These are phyloP conservation scores for Apiospora marii DNA, from an alignment of 2,329 filamentous ascomycete species.

Conservation along the genomic window DNA sequence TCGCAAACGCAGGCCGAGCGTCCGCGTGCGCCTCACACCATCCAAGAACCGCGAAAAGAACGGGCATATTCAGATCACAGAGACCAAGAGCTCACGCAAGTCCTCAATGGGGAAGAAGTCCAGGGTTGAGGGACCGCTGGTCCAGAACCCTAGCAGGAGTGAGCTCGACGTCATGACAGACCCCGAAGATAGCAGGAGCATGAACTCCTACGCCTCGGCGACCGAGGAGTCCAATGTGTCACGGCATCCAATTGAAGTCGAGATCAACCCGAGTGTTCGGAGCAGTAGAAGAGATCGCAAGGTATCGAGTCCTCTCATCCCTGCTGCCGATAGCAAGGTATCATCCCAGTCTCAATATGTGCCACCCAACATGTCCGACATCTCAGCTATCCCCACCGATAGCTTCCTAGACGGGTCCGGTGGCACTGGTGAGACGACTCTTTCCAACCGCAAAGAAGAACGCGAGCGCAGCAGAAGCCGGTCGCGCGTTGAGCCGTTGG, in stretches of 20 bases:
- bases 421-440: constrained; percentile 49
- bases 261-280: constrained; percentile 70
- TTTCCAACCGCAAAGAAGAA: constrained; percentile 35
- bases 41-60: constrained; percentile 70
- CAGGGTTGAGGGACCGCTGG: constrained; percentile 50
- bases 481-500: constrained; percentile 46
- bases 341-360: constrained; percentile 61
- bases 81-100: constrained; percentile 74
- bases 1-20: constrained; percentile 78
- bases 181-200: constrained; percentile 69
- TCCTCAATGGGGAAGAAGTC: constrained; percentile 60
- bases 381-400: constrained; percentile 76
- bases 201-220: constrained; percentile 78
- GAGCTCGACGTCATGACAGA: constrained; percentile 56
- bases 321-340: constrained; percentile 61
- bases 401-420: constrained; percentile 69
- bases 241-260: constrained; percentile 84
- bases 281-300: constrained; percentile 65
- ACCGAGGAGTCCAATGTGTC: constrained; percentile 82
- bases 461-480: constrained; percentile 53
- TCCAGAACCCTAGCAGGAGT: constrained; percentile 60
- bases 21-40: constrained; percentile 81
- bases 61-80: constrained; percentile 87
- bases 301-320: constrained; percentile 71
- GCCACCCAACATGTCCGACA: constrained; percentile 77